These are phyloP conservation scores for Verticillium longisporum DNA, from an alignment of 2,329 filamentous ascomycete genomes.

Conservation along the genomic window DNA sequence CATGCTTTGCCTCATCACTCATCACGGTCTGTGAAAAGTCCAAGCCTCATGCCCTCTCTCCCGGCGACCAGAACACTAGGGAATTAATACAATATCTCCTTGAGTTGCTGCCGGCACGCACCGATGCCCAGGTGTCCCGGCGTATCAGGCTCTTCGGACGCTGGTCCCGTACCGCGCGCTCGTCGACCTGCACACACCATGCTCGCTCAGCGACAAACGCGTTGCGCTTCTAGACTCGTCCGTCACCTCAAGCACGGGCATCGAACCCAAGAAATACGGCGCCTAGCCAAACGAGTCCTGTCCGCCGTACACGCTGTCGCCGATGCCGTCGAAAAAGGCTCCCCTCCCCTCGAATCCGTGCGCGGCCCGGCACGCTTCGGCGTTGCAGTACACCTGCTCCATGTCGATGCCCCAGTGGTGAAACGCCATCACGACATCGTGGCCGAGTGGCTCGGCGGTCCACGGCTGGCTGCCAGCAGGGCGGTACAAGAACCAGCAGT, in stretches of 20 bases:
- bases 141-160: conserved; percentile 51
- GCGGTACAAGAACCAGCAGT: not conserved
- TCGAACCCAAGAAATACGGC: not conserved
- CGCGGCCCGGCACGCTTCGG: not conserved
- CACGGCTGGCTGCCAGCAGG: not conserved
- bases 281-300: not conserved
- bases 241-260: not conserved
- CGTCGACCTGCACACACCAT: not conserved
- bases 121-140: conserved; percentile 48
- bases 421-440: not conserved
- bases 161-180: too few species aligned
- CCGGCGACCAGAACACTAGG: too few species aligned
- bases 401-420: not conserved
- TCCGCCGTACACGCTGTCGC: not conserved
- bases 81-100: too few species aligned
- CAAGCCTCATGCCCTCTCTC: too few species aligned
- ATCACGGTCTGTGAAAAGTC: not conserved
- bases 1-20: too few species aligned
- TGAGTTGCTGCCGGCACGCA: conserved; percentile 39
- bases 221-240: not conserved
- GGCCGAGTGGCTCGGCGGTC: not conserved
- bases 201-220: not conserved
- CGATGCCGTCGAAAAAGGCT: not conserved
- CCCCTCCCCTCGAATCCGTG: not conserved
- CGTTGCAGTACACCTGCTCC: not conserved